phyloP scores from a whole-genome alignment of 345 rosid species.

The Arabis alpina region DNA sequence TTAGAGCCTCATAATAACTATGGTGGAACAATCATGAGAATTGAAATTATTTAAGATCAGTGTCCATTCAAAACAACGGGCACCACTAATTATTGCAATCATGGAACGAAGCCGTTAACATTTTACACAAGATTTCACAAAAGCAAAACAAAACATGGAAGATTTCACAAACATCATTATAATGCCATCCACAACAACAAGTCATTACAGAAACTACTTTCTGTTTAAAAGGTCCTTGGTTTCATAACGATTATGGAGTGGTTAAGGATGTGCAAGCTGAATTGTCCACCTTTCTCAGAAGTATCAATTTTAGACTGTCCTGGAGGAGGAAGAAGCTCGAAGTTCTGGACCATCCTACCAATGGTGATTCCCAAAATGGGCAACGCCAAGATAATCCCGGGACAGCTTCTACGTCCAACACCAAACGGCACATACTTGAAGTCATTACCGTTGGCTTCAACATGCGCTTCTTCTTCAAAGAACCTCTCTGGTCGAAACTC shows the following conservation, averaged over 20 bases:
- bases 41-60: conserved; percentile 1
- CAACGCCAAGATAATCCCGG: conserved; percentile 92
- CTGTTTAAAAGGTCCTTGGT: conserved; percentile 59
- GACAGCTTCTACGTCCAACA: conserved; percentile 96
- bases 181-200: conserved; percentile 8
- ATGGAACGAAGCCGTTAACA: conserved; percentile 1
- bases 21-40: conserved; percentile 4
- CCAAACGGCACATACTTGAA: conserved; percentile 96
- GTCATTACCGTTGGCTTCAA: conserved; percentile 94
- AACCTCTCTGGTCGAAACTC: conserved; percentile 98
- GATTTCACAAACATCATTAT: conserved; percentile 32
- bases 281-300: conserved; percentile 91
- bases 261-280: conserved; percentile 91
- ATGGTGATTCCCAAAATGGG: conserved; percentile 90
- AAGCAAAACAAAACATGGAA: conserved; percentile 26
- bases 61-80: conserved; percentile 25
- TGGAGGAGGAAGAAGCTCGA: conserved; percentile 92
- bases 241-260: conserved; percentile 91
- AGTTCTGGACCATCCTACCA: conserved; percentile 93
- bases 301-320: conserved; percentile 85
- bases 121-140: conserved; percentile 30
- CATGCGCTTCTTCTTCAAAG: conserved; percentile 88
- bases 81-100: conserved; percentile 33
- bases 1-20: background rate
- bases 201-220: conserved; percentile 23